Conservation (phyloP, 345 rosid species). For the Reutealis trisperma region DNA sequence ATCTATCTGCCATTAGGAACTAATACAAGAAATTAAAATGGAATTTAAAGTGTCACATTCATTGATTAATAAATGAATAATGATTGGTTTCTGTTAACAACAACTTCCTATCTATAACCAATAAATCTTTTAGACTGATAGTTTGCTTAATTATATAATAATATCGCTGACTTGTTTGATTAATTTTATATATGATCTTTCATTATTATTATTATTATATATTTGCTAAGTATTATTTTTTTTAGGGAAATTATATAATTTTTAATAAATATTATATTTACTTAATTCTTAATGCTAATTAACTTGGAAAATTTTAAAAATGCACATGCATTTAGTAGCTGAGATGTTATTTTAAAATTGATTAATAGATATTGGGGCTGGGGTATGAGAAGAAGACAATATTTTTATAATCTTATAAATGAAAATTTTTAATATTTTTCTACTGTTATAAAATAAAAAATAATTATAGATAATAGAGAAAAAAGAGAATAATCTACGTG, state of each 20-base stretch:
- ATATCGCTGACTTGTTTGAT: conserved; percentile 25
- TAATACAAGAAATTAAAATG: conserved; percentile 7
- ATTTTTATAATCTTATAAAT: too few species aligned
- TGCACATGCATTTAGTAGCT: conserved; percentile 30
- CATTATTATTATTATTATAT: too few species aligned
- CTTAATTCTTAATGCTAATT: not conserved
- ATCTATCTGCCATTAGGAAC: not conserved
- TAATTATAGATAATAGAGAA: too few species aligned
- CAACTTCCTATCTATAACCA: not conserved
- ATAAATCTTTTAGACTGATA: not conserved
- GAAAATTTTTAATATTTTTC: too few species aligned
- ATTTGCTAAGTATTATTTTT: too few species aligned
- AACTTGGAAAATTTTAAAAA: conserved; percentile 14
- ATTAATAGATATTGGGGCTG: too few species aligned
- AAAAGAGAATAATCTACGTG: too few species aligned
- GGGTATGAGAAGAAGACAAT: too few species aligned
- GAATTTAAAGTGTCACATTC: conserved; percentile 25
- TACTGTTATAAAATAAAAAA: too few species aligned
- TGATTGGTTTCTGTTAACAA: not conserved
- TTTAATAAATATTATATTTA: not conserved
- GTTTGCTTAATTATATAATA: not conserved
- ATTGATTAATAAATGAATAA: not conserved
- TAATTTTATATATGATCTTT: not conserved
- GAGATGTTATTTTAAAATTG: conserved; percentile 13
- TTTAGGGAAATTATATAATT: too few species aligned